Evolutionary conservation across 306 rosid species (phyloP).

Genomic region (Pueraria montana): DNA sequence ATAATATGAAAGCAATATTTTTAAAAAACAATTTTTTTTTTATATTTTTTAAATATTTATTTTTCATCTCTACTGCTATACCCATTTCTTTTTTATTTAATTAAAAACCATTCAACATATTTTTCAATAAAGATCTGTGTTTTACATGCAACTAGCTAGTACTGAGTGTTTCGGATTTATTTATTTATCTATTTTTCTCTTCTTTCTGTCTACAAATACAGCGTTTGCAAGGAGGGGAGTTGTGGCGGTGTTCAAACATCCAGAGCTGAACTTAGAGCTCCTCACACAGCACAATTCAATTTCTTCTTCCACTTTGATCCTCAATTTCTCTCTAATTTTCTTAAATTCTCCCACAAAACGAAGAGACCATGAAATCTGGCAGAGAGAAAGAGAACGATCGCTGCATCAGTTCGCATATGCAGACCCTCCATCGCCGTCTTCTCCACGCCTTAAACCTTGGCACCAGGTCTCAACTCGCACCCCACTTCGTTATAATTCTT

Average conservation of each 20-base stretch:
- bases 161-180: too few species aligned
- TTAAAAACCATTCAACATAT: background rate
- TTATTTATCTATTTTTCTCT: background rate
- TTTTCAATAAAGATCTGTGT: too few species aligned
- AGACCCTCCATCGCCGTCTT: conserved; percentile 80
- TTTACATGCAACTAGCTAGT: too few species aligned
- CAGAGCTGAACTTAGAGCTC: background rate
- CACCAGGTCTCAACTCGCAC: conserved; percentile 58
- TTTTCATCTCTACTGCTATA: background rate
- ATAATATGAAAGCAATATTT: background rate
- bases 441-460: conserved; percentile 79
- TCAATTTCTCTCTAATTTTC: background rate
- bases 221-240: background rate
- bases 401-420: conserved; percentile 54
- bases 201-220: background rate
- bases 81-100: background rate
- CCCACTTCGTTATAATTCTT: background rate
- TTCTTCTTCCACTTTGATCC: background rate
- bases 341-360: background rate
- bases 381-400: conserved; percentile 61
- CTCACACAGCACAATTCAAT: background rate
- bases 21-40: too few species aligned
- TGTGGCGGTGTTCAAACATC: background rate
- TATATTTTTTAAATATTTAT: background rate
- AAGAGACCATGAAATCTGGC: conserved; percentile 56